Conservation (phyloP, 441 rosid species). For the Daphne laureola region DNA sequence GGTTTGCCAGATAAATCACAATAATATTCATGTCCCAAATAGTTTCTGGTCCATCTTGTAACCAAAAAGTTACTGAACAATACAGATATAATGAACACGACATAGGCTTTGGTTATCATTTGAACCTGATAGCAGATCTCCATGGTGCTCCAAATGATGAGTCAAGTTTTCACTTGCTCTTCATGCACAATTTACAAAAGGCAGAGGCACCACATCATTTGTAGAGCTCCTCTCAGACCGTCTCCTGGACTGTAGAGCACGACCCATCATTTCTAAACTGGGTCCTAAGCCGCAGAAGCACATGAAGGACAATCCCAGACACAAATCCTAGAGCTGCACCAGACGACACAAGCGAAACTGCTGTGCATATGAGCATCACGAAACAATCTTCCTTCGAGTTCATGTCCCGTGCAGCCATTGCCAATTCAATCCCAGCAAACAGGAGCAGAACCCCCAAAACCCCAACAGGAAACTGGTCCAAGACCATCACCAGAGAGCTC, state of each 20-base stretch:
- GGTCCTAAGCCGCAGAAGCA: slow-evolving; percentile 43
- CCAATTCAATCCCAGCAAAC: slow-evolving; percentile 78
- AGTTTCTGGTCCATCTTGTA: too few relatives aligned
- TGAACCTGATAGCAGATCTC: too few relatives aligned
- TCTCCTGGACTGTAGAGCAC: background rate
- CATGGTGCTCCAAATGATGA: too few relatives aligned
- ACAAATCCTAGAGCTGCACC: slow-evolving; percentile 62
- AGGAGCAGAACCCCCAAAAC: slow-evolving; percentile 54
- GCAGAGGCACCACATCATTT: too few relatives aligned
- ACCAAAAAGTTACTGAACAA: too few relatives aligned
- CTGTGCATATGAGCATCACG: slow-evolving; percentile 60
- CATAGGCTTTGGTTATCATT: too few relatives aligned
- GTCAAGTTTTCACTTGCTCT: too few relatives aligned
- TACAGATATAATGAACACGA: too few relatives aligned
- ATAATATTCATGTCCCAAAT: too few relatives aligned
- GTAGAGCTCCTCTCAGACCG: too few relatives aligned
- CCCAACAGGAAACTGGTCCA: slow-evolving; percentile 72
- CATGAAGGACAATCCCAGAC: slow-evolving; percentile 43
- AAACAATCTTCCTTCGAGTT: slow-evolving; percentile 62
- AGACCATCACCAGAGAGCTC: slow-evolving; percentile 47
- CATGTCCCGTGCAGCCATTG: slow-evolving; percentile 79
- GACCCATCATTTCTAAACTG: slow-evolving; percentile 7
- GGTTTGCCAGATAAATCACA: too few relatives aligned
- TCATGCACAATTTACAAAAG: too few relatives aligned
- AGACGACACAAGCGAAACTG: slow-evolving; percentile 62